Evolutionary conservation across 495 filamentous ascomycete genomes (phyloP).

Genomic region (Penicillium waksmanii): DNA sequence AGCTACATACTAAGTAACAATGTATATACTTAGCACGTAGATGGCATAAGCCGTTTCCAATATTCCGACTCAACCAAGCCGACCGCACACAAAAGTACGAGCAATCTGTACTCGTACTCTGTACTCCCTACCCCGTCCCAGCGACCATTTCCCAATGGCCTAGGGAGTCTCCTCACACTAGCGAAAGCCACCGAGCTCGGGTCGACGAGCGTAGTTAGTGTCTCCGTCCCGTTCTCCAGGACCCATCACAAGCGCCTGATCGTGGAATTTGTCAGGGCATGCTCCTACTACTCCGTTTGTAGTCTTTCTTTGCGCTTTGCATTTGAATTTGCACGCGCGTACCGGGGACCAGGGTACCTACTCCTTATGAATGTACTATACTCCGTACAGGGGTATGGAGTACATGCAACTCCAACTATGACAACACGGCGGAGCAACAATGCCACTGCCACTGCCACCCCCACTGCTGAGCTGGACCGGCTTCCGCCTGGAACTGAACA

Average conservation of each 20-base stretch:
- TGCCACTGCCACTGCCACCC: slow-evolving; percentile 20
- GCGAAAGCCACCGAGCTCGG: slow-evolving; percentile 14
- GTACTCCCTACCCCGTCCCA: not conserved
- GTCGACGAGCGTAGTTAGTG: slow-evolving; percentile 23
- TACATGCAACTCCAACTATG: too few relatives aligned
- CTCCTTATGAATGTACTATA: not conserved
- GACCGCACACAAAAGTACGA: not conserved
- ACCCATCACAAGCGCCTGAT: slow-evolving; percentile 11
- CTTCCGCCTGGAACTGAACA: slow-evolving; percentile 20
- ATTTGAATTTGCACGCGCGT: not conserved
- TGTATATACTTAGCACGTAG: not conserved
- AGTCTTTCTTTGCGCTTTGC: not conserved
- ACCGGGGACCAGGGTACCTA: not conserved
- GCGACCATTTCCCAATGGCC: not conserved
- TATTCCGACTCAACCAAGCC: not conserved
- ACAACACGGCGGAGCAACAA: slow-evolving; percentile 4
- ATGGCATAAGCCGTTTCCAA: not conserved
- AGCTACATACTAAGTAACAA: too few relatives aligned
- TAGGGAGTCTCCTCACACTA: slow-evolving; percentile 6
- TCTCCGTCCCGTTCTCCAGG: slow-evolving; percentile 14
- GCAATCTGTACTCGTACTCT: not conserved
- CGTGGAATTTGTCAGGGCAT: slow-evolving; percentile 2
- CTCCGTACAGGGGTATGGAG: not conserved
- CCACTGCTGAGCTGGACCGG: slow-evolving; percentile 9
- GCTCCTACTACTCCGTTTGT: not conserved